A percentile compares a stretch with the other conserved stretches of the same genome.
phyloP scores from a whole-genome alignment of 352 stramenopile species.

The Pythium monospermum region DNA sequence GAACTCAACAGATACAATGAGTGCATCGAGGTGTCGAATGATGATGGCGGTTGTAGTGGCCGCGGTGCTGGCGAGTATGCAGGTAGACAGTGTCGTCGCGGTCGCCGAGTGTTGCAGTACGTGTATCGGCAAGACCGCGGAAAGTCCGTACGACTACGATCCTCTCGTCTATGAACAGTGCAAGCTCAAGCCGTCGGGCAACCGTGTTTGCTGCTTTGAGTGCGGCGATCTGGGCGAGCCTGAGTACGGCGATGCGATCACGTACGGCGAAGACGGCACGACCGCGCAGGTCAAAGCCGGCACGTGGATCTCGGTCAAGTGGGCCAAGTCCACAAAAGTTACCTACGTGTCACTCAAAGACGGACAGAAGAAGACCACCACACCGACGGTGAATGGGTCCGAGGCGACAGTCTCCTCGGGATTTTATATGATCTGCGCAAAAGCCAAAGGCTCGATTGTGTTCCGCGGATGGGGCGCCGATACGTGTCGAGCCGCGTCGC shows the following conservation, averaged over 20 bases:
- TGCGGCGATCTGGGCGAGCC: constrained; percentile 19
- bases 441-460: constrained; percentile 43
- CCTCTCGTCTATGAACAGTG: constrained; percentile 17
- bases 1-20: constrained; percentile 6
- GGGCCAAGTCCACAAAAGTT: constrained; percentile 42
- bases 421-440: constrained; percentile 61
- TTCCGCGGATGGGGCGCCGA: constrained; percentile 57
- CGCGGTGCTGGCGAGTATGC: not conserved
- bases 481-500: constrained; percentile 42
- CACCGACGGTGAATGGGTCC: constrained; percentile 32
- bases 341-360: constrained; percentile 55
- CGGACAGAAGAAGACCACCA: constrained; percentile 66
- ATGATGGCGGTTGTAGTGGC: not conserved
- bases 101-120: constrained; percentile 21
- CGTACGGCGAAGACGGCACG: constrained; percentile 18
- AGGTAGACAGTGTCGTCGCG: not conserved
- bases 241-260: constrained; percentile 14
- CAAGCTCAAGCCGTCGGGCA: constrained; percentile 1
- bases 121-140: constrained; percentile 21
- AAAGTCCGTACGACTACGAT: constrained; percentile 21
- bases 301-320: constrained; percentile 50
- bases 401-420: constrained; percentile 25
- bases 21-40: constrained; percentile 5
- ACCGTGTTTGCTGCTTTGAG: constrained; percentile 23
- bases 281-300: constrained; percentile 19